Percentiles rank a stretch among this genome's conserved stretches.
phyloP scores from a whole-genome alignment of 1,284 basidiomycete species.

The Sporisorium exsertum region DNA sequence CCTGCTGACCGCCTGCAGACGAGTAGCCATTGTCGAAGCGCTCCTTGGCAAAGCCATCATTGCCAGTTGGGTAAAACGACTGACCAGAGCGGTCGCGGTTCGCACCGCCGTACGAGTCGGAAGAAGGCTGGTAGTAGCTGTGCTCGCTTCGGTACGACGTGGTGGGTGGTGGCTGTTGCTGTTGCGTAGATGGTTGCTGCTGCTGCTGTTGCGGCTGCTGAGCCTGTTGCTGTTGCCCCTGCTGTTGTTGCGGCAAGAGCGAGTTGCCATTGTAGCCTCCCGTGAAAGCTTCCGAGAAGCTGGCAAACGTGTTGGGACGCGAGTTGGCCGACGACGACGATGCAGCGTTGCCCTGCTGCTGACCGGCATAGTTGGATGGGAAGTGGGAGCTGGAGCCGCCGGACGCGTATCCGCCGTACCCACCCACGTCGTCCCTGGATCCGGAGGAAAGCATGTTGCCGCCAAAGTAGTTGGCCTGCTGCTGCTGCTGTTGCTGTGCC shows the following conservation, averaged over 20 bases:
- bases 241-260: conserved; percentile 31
- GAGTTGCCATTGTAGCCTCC: conserved; percentile 39
- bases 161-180: conserved; percentile 35
- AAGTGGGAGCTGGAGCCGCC: conserved; percentile 42
- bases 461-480: conserved; percentile 33
- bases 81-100: conserved; percentile 32
- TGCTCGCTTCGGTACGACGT: conserved; percentile 43
- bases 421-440: conserved; percentile 36
- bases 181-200: conserved; percentile 18
- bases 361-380: conserved; percentile 30
- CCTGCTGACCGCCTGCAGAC: conserved; percentile 34
- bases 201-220: conserved; percentile 18
- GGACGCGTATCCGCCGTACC: conserved; percentile 35
- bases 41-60: conserved; percentile 24
- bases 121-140: conserved; percentile 44
- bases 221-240: conserved; percentile 27
- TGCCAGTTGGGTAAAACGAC: conserved; percentile 25
- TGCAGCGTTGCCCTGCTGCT: conserved; percentile 26
- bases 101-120: conserved; percentile 37
- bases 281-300: conserved; percentile 42
- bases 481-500: conserved; percentile 39
- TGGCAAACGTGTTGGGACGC: conserved; percentile 43
- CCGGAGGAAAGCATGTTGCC: conserved; percentile 40
- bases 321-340: conserved; percentile 38
- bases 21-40: conserved; percentile 39